Percentiles rank a stretch among this genome's conserved stretches.
Conservation (phyloP, 2,329 filamentous ascomycete genomes). For the Cytospora paraplurivora region DNA sequence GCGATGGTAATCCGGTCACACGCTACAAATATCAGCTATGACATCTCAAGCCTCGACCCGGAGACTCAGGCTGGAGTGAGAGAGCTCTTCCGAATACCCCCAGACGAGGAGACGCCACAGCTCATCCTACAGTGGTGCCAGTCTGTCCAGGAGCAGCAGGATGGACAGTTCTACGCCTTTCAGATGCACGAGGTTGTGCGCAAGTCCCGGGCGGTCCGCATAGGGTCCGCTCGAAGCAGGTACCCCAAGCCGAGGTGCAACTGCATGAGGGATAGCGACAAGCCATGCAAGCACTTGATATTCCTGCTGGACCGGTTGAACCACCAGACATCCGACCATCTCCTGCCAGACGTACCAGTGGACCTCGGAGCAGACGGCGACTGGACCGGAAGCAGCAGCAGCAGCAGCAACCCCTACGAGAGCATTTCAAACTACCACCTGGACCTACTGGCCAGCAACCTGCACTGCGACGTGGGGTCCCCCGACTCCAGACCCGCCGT, state of each 20-base stretch:
- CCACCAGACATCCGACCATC: conserved; percentile 47
- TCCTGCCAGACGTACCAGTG: conserved; percentile 4
- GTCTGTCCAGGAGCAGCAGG: conserved; percentile 40
- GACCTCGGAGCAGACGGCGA: conserved; percentile 46
- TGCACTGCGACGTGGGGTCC: conserved; percentile 51
- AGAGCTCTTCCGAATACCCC: conserved; percentile 43
- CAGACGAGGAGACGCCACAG: conserved; percentile 45
- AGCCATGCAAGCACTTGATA: conserved; percentile 54
- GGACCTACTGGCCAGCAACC: conserved; percentile 52
- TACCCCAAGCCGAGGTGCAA: conserved; percentile 50
- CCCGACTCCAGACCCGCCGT: conserved; percentile 34
- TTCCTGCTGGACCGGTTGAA: conserved; percentile 58
- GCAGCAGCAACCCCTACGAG: conserved; percentile 45
- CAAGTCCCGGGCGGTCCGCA: conserved; percentile 52
- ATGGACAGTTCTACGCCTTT: conserved; percentile 53
- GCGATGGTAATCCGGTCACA: conserved; percentile 36
- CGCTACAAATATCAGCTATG: conserved; percentile 43
- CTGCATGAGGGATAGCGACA: conserved; percentile 40
- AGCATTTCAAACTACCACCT: conserved; percentile 54
- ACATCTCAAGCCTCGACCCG: conserved; percentile 43
- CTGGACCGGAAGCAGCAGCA: conserved; percentile 46
- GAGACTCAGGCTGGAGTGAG: conserved; percentile 44
- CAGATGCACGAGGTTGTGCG: conserved; percentile 55
- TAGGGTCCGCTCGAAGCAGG: conserved; percentile 45
- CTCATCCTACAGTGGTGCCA: conserved; percentile 55